Evolutionary conservation across 305 asterid genomes (phyloP).

Genomic region (Ruellia speciosa): DNA sequence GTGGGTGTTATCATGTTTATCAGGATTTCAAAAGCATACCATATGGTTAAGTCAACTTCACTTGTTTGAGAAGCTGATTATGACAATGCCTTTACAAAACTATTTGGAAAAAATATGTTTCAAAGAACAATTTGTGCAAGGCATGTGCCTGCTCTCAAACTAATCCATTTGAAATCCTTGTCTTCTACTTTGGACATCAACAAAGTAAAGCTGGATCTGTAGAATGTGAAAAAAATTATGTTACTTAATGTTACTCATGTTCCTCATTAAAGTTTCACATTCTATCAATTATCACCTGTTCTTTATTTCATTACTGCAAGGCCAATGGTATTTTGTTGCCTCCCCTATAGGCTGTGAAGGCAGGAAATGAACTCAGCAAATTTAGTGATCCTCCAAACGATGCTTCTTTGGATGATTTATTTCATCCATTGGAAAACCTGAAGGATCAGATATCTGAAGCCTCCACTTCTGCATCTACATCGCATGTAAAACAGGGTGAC

Average conservation of each 20-base stretch:
- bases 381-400: conserved; percentile 96
- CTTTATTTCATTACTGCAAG: too few species aligned
- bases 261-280: background rate
- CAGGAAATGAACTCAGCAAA: conserved; percentile 71
- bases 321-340: background rate
- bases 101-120: background rate
- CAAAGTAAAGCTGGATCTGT: too few species aligned
- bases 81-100: background rate
- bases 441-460: conserved; percentile 59
- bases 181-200: background rate
- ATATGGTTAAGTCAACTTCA: background rate
- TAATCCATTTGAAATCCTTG: background rate
- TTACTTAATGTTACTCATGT: background rate
- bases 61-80: conserved; percentile 1
- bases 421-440: conserved; percentile 65
- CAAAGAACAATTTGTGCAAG: background rate
- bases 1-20: too few species aligned
- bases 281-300: background rate
- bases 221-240: too few species aligned
- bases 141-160: background rate
- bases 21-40: too few species aligned
- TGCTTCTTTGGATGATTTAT: conserved; percentile 89
- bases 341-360: conserved; percentile 42
- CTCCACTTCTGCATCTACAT: conserved; percentile 73
- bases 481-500: conserved; percentile 45